Percentiles rank a stretch among this genome's conserved stretches.
Evolutionary conservation across 306 rosid genomes (phyloP).

Genomic region (Castanea mollissima): DNA sequence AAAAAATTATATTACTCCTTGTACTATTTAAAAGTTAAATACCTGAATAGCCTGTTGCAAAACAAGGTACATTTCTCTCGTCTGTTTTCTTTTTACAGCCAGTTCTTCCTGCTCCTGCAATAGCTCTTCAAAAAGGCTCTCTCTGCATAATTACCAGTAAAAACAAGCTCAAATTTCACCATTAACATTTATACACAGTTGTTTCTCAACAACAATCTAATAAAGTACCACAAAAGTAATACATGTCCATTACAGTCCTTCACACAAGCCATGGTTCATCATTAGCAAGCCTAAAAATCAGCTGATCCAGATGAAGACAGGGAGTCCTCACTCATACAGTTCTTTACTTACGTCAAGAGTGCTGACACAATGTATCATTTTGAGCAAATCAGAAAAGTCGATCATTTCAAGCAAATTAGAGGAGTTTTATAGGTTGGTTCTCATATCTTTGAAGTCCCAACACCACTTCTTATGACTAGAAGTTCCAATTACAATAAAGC

Average conservation of each 20-base stretch:
- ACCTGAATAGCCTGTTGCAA: constrained; percentile 36
- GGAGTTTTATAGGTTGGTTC: no score
- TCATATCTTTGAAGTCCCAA: not conserved
- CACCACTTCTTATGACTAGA: not conserved
- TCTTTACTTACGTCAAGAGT: not conserved
- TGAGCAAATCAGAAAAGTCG: not conserved
- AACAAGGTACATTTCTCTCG: constrained; percentile 15
- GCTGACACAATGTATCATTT: not conserved
- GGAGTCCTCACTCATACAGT: not conserved
- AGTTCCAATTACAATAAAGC: not conserved
- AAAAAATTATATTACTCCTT: not conserved
- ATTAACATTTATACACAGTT: not conserved
- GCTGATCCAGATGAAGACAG: not conserved
- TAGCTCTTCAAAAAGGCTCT: constrained; percentile 40
- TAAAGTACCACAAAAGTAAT: no score
- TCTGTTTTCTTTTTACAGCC: constrained; percentile 27
- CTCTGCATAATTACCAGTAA: constrained; percentile 27
- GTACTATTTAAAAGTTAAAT: not conserved
- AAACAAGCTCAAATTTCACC: constrained; percentile 3
- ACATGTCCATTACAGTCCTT: not conserved
- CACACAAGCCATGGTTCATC: not conserved
- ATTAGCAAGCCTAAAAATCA: constrained; percentile 1
- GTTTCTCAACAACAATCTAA: no score
- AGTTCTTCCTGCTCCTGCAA: constrained; percentile 35
- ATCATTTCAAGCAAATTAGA: not conserved